phyloP scores from a whole-genome alignment of 805 yeast species.

The Groenewaldozyma salmanticensis region DNA sequence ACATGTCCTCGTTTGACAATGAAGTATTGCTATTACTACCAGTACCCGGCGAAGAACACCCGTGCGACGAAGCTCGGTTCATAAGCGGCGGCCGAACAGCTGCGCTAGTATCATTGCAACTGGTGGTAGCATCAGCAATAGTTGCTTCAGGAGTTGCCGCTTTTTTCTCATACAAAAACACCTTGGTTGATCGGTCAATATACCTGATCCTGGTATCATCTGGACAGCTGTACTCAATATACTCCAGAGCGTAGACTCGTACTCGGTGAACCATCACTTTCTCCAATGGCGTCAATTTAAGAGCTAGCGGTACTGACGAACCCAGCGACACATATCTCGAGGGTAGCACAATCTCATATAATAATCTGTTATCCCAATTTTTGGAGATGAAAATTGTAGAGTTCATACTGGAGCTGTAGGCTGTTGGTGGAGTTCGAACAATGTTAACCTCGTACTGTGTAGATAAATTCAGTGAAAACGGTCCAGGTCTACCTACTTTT shows the following conservation, averaged over 20 bases:
- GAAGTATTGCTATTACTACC: neutral
- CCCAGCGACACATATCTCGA: slow-evolving; percentile 81
- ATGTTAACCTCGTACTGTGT: slow-evolving; percentile 57
- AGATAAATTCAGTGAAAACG: slow-evolving; percentile 68
- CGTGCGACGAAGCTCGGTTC: neutral
- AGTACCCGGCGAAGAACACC: neutral
- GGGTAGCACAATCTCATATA: slow-evolving; percentile 84
- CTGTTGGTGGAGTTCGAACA: slow-evolving; percentile 66
- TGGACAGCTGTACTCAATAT: slow-evolving; percentile 80
- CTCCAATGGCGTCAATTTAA: slow-evolving; percentile 76
- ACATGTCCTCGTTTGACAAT: neutral
- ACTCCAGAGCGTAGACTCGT: slow-evolving; percentile 76
- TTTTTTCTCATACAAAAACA: slow-evolving; percentile 60
- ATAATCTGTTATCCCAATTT: slow-evolving; percentile 87
- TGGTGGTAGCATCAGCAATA: too few species aligned
- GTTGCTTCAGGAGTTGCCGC: slow-evolving; percentile 14
- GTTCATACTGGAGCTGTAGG: slow-evolving; percentile 57
- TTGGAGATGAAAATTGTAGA: slow-evolving; percentile 81
- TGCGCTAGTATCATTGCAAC: too few species aligned
- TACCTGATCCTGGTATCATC: slow-evolving; percentile 80
- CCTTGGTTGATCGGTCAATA: slow-evolving; percentile 13
- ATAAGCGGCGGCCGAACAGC: too few species aligned
- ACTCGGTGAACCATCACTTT: slow-evolving; percentile 83
- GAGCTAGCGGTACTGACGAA: slow-evolving; percentile 73
- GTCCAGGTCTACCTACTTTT: slow-evolving; percentile 65